phyloP scores from a whole-genome alignment of 2,329 filamentous ascomycete species.

The Periconia sp. region DNA sequence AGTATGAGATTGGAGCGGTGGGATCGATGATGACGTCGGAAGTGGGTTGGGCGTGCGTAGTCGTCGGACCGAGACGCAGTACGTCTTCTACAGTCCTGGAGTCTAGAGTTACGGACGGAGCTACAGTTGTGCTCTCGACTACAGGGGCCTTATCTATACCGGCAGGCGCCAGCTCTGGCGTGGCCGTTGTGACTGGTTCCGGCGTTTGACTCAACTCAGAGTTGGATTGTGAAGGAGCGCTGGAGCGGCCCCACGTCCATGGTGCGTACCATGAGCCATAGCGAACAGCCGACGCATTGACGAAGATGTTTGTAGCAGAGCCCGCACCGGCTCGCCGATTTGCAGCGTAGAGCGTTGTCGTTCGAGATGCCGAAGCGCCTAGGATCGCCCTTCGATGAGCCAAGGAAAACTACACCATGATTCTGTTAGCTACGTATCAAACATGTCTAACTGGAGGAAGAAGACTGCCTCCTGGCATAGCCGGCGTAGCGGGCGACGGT shows the following conservation, averaged over 20 bases:
- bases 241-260: slow-evolving; percentile 42
- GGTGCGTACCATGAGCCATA: slow-evolving; percentile 44
- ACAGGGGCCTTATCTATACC: slow-evolving; percentile 38
- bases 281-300: slow-evolving; percentile 31
- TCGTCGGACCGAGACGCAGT: slow-evolving; percentile 18
- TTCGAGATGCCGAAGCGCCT: slow-evolving; percentile 26
- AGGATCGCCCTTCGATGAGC: slow-evolving; percentile 28
- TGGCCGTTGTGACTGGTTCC: slow-evolving; percentile 36
- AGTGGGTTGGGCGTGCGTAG: too few relatives aligned
- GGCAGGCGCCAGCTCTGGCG: slow-evolving; percentile 44
- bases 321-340: slow-evolving; percentile 33
- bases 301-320: slow-evolving; percentile 20
- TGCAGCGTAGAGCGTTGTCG: slow-evolving; percentile 30
- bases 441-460: too few relatives aligned
- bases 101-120: slow-evolving; percentile 15
- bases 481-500: slow-evolving; percentile 8
- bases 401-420: slow-evolving; percentile 38
- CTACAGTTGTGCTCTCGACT: slow-evolving; percentile 28
- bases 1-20: slow-evolving; percentile 70
- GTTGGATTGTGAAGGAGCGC: slow-evolving; percentile 16
- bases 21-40: slow-evolving; percentile 35
- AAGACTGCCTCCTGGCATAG: too few relatives aligned
- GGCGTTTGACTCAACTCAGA: slow-evolving; percentile 13
- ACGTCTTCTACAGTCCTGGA: slow-evolving; percentile 28
- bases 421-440: neutral